Evolutionary conservation across 2,329 filamentous ascomycete genomes (phyloP).

Genomic region (Thielaviopsis musarum): DNA sequence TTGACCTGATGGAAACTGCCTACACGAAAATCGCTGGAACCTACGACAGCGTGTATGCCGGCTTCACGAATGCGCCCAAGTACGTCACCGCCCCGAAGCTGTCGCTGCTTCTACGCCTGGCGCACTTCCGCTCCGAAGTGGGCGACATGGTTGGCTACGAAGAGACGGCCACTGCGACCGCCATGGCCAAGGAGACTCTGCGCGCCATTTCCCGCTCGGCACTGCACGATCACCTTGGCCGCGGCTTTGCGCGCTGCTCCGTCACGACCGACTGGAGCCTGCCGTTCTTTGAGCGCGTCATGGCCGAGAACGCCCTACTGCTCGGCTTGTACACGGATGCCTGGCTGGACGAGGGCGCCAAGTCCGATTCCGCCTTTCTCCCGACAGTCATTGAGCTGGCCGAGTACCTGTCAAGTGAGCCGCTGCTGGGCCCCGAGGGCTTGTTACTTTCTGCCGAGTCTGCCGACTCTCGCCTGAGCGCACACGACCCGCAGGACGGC

Average conservation of each 20-base stretch:
- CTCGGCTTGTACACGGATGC: conserved; percentile 74
- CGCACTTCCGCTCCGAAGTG: conserved; percentile 53
- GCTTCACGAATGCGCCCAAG: conserved; percentile 70
- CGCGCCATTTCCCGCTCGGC: conserved; percentile 48
- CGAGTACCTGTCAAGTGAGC: conserved; percentile 62
- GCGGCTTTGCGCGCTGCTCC: conserved; percentile 56
- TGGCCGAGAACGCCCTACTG: conserved; percentile 81
- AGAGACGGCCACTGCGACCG: conserved; percentile 55
- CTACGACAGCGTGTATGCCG: conserved; percentile 65
- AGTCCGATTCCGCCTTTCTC: conserved; percentile 52
- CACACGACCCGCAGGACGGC: conserved; percentile 52
- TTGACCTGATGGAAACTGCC: conserved; percentile 84
- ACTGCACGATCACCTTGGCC: conserved; percentile 38
- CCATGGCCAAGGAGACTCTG: conserved; percentile 69
- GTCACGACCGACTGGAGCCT: conserved; percentile 85
- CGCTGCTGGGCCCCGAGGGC: conserved; percentile 49
- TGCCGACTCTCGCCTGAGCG: conserved; percentile 63
- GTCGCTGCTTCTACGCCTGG: conserved; percentile 61
- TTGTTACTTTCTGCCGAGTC: conserved; percentile 82
- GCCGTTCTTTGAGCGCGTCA: conserved; percentile 94
- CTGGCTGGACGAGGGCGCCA: conserved; percentile 41
- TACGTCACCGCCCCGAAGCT: conserved; percentile 81
- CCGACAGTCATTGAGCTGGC: conserved; percentile 67
- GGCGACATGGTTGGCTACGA: conserved; percentile 72
- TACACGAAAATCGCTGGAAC: conserved; percentile 63